A percentile compares a stretch with the other conserved stretches of the same genome.
Evolutionary conservation across 2,329 filamentous ascomycete species (phyloP).

Genomic region (Talaromyces marneffei): DNA sequence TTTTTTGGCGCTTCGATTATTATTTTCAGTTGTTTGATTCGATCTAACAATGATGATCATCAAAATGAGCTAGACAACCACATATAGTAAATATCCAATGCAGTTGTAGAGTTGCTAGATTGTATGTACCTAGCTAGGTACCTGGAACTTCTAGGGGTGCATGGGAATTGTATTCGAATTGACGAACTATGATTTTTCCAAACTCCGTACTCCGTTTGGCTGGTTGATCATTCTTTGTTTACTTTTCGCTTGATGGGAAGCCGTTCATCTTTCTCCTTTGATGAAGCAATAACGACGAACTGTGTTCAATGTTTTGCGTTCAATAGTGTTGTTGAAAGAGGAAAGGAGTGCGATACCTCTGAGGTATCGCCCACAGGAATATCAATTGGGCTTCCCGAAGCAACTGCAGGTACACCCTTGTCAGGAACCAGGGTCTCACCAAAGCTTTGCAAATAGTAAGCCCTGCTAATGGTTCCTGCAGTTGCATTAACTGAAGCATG

Average conservation of each 20-base stretch:
- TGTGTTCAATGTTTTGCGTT: not conserved
- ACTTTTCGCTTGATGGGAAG: not conserved
- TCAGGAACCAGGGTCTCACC: not conserved
- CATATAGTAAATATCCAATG: not conserved
- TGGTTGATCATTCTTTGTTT: not conserved
- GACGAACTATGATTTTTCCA: not conserved
- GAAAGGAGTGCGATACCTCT: no score
- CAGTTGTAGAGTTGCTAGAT: not conserved
- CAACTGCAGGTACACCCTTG: not conserved
- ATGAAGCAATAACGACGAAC: not conserved
- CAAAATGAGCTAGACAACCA: not conserved
- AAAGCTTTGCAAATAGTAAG: not conserved
- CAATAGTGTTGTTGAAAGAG: not conserved
- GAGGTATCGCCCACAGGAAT: no score
- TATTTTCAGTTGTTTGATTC: not conserved
- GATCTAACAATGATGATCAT: not conserved
- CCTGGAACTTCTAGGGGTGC: not conserved
- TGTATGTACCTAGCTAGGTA: not conserved
- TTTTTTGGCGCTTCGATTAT: not conserved
- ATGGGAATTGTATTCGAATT: not conserved
- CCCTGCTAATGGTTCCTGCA: not conserved
- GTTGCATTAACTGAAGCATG: not conserved
- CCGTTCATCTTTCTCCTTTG: not conserved
- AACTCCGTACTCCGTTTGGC: slow-evolving; percentile 5
- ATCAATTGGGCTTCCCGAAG: not conserved